A percentile compares a stretch with the other conserved stretches of the same genome.
These are phyloP conservation scores for Amphicarpaea edgeworthii DNA, from an alignment of 306 rosid species.

Conservation along the genomic window DNA sequence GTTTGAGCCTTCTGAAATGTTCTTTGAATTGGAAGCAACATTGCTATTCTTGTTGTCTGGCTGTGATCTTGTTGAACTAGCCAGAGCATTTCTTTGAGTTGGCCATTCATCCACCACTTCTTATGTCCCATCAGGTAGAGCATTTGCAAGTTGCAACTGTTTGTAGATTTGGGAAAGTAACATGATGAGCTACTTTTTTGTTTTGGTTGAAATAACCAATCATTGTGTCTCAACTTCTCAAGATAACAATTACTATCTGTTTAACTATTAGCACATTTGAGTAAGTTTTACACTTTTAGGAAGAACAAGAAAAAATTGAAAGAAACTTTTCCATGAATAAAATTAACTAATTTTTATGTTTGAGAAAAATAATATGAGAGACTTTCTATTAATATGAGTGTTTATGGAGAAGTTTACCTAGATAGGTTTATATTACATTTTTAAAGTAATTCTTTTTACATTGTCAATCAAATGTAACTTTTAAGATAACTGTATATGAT, in stretches of 20 bases:
- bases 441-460: too few relatives aligned
- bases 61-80: conserved; percentile 82
- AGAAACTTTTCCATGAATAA: too few relatives aligned
- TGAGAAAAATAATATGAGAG: too few relatives aligned
- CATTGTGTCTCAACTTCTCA: conserved; percentile 30
- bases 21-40: conserved; percentile 39
- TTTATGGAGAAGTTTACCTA: too few relatives aligned
- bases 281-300: too few relatives aligned
- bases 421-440: too few relatives aligned
- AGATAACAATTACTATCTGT: not conserved
- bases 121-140: conserved; percentile 40
- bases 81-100: conserved; percentile 90
- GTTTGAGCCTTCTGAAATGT: conserved; percentile 29
- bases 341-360: too few relatives aligned
- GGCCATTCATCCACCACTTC: conserved; percentile 79
- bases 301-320: too few relatives aligned
- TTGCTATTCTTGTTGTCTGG: conserved; percentile 53
- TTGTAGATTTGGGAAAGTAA: conserved; percentile 37
- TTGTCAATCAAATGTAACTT: too few relatives aligned
- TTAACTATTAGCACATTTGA: too few relatives aligned
- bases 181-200: conserved; percentile 13
- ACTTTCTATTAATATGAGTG: too few relatives aligned
- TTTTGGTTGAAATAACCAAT: conserved; percentile 23
- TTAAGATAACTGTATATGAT: too few relatives aligned
- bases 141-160: conserved; percentile 42